Conservation (phyloP, 306 rosid genomes). For the Corylus heterophylla region DNA sequence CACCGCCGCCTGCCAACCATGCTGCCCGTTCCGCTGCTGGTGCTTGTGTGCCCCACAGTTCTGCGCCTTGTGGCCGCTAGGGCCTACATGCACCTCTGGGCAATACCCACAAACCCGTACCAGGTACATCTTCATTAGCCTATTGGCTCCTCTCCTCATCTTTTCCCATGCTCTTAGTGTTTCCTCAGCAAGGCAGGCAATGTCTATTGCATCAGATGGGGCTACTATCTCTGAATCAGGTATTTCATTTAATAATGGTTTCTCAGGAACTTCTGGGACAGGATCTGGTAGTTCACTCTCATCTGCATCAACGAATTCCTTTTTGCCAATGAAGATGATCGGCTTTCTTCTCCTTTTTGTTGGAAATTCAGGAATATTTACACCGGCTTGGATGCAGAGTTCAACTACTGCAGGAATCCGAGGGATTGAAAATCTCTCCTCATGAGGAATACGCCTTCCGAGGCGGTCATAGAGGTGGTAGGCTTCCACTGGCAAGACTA, state of each 20-base stretch:
- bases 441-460: slow-evolving; percentile 73
- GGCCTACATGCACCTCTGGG: slow-evolving; percentile 88
- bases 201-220: slow-evolving; percentile 50
- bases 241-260: slow-evolving; percentile 58
- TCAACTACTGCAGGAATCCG: slow-evolving; percentile 88
- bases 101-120: slow-evolving; percentile 97
- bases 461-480: slow-evolving; percentile 86
- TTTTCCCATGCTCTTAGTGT: slow-evolving; percentile 78
- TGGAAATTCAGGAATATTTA: slow-evolving; percentile 68
- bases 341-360: slow-evolving; percentile 92
- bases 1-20: slow-evolving; percentile 91
- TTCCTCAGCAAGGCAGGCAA: slow-evolving; percentile 63
- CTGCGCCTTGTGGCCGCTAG: slow-evolving; percentile 84
- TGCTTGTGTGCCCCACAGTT: slow-evolving; percentile 92
- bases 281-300: slow-evolving; percentile 85
- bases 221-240: slow-evolving; percentile 57
- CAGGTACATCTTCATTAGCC: slow-evolving; percentile 70
- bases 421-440: slow-evolving; percentile 70
- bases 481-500: slow-evolving; percentile 73
- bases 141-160: slow-evolving; percentile 76
- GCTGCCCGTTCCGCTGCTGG: slow-evolving; percentile 98
- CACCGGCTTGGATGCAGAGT: slow-evolving; percentile 95
- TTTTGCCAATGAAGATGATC: slow-evolving; percentile 67
- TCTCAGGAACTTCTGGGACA: slow-evolving; percentile 41
- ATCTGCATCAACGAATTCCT: slow-evolving; percentile 86